Evolutionary conservation across 108 stramenopile species (phyloP).

Genomic region (Fragilaria radians): DNA sequence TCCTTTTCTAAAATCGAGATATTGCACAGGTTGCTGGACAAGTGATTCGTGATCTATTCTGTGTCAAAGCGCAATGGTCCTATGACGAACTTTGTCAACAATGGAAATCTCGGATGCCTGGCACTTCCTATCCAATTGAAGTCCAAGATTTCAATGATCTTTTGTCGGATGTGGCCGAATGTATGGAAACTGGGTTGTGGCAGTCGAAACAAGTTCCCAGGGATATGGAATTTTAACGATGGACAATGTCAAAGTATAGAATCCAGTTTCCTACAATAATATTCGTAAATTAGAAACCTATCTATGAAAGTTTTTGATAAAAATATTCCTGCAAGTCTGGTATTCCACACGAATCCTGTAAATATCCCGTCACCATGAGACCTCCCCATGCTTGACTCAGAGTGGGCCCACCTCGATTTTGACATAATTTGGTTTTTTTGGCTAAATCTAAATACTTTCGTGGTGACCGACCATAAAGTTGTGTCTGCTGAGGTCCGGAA

Average conservation of each 20-base stretch:
- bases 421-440: slow-evolving; percentile 82
- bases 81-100: neutral
- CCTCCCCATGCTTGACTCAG: slow-evolving; percentile 69
- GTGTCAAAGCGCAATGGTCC: neutral
- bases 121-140: no score
- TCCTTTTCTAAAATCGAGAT: neutral
- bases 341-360: slow-evolving; percentile 81
- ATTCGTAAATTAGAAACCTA: neutral
- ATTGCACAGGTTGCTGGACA: neutral
- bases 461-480: slow-evolving; percentile 62
- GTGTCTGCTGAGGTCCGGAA: slow-evolving; percentile 57
- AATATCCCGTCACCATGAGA: slow-evolving; percentile 72
- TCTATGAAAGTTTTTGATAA: slow-evolving; percentile 32
- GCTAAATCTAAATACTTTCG: slow-evolving; percentile 63
- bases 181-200: neutral
- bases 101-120: neutral
- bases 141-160: neutral
- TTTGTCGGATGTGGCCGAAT: neutral
- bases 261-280: neutral
- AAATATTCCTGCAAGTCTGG: slow-evolving; percentile 79
- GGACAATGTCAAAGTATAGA: neutral
- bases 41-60: neutral
- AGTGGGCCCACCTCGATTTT: slow-evolving; percentile 68
- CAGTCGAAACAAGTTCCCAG: neutral
- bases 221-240: neutral